phyloP scores from a whole-genome alignment of 2,329 filamentous ascomycete genomes.

The Colletotrichum euphorbiae region DNA sequence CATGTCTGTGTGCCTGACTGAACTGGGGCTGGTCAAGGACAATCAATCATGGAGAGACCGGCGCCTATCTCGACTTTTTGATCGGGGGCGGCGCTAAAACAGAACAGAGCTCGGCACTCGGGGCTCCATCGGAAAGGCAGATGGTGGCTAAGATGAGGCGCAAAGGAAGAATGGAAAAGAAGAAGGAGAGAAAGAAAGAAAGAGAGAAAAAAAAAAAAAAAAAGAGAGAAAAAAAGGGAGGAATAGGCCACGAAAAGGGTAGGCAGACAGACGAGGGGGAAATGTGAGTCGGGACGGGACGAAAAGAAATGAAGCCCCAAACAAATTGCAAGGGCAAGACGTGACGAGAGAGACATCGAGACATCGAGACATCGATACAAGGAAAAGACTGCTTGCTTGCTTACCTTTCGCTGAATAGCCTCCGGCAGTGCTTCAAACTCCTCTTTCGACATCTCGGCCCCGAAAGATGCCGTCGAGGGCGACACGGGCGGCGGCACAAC shows the following conservation, averaged over 20 bases:
- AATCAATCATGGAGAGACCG: not conserved
- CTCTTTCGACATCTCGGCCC: slow-evolving; percentile 49
- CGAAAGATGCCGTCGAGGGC: slow-evolving; percentile 40
- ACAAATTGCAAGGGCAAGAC: not conserved
- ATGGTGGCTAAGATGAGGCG: slow-evolving; percentile 2
- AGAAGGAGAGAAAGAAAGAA: not conserved
- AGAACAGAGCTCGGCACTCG: slow-evolving; percentile 22
- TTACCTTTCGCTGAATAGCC: slow-evolving; percentile 68
- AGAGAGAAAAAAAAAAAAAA: too few species aligned
- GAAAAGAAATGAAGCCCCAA: not conserved
- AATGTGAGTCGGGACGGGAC: too few species aligned
- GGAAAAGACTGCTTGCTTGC: slow-evolving; percentile 44
- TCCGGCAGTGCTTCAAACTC: slow-evolving; percentile 65
- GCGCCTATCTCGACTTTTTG: slow-evolving; percentile 4
- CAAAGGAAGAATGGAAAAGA: slow-evolving; percentile 22
- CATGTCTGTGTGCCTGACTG: slow-evolving; percentile 9
- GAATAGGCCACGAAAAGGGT: not conserved
- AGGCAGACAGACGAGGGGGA: too few species aligned
- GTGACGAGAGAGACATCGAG: not conserved
- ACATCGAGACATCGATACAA: slow-evolving; percentile 28
- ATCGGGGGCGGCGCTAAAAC: slow-evolving; percentile 12
- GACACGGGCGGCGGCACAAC: slow-evolving; percentile 24
- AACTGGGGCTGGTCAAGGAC: not conserved
- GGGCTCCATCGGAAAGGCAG: slow-evolving; percentile 24
- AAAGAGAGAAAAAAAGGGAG: too few species aligned